A percentile compares a stretch with the other conserved stretches of the same genome.
phyloP scores from a whole-genome alignment of 106 monocot species.

The Posidonia australis region DNA sequence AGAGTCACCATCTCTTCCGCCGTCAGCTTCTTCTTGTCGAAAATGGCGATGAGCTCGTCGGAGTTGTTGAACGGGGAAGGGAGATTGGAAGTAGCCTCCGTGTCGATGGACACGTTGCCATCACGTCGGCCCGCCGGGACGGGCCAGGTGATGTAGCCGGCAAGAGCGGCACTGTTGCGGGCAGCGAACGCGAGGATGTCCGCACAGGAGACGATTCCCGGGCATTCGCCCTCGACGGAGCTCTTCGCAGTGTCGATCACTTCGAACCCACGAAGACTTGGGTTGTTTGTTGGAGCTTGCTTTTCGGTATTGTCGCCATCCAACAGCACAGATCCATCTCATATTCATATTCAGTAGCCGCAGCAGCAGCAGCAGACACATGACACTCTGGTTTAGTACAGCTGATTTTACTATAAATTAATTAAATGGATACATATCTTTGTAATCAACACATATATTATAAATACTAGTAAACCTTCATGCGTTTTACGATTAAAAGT shows the following conservation, averaged over 20 bases:
- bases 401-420: no score
- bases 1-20: slow-evolving; percentile 5
- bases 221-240: not conserved
- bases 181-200: slow-evolving; percentile 40
- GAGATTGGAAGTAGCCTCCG: not conserved
- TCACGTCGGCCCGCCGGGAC: slow-evolving; percentile 15
- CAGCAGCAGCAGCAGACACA: no score
- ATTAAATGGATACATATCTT: no score
- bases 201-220: slow-evolving; percentile 23
- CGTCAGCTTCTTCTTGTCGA: not conserved
- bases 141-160: slow-evolving; percentile 3
- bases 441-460: no score
- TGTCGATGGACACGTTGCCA: slow-evolving; percentile 1
- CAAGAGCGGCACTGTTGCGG: slow-evolving; percentile 10
- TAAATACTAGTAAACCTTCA: no score
- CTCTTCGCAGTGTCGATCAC: slow-evolving; percentile 13
- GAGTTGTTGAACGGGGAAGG: slow-evolving; percentile 5
- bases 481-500: no score
- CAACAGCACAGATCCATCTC: no score
- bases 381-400: no score
- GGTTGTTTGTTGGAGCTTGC: not conserved
- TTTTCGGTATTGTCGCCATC: slow-evolving; percentile 1
- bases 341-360: no score
- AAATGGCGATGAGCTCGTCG: not conserved
- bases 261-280: slow-evolving; percentile 2